phyloP scores from a whole-genome alignment of 2,329 filamentous ascomycete genomes.

The Alternaria metachromatica region DNA sequence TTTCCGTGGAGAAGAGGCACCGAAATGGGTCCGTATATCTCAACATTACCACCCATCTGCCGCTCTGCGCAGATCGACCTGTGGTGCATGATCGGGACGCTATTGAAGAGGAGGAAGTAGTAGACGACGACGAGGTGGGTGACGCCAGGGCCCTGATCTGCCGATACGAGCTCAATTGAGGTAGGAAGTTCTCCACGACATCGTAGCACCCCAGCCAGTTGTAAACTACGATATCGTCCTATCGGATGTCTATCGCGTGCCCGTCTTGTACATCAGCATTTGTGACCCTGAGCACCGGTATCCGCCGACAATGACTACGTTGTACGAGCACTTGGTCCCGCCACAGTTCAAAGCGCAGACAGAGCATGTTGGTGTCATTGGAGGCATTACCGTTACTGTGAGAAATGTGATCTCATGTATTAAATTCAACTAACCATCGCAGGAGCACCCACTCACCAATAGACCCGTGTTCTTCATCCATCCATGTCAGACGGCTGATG shows the following conservation, averaged over 20 bases:
- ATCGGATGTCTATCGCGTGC: conserved; percentile 55
- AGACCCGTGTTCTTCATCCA: conserved; percentile 88
- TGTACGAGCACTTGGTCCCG: conserved; percentile 49
- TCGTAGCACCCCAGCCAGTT: neutral
- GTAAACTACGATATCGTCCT: conserved; percentile 52
- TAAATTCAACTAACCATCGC: neutral
- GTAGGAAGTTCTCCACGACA: conserved; percentile 25
- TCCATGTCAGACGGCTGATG: conserved; percentile 85
- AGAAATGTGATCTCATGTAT: conserved; percentile 5
- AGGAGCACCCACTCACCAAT: conserved; percentile 85
- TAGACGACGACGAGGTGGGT: conserved; percentile 30
- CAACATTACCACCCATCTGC: conserved; percentile 30
- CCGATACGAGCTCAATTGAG: neutral
- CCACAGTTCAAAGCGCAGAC: conserved; percentile 40
- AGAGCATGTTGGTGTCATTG: conserved; percentile 46
- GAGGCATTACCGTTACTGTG: conserved; percentile 49
- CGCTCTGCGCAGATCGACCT: neutral
- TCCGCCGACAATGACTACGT: conserved; percentile 39
- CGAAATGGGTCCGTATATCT: conserved; percentile 22
- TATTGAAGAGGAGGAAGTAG: conserved; percentile 9
- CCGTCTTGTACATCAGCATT: conserved; percentile 52
- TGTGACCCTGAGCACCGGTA: conserved; percentile 35
- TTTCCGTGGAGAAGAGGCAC: conserved; percentile 25
- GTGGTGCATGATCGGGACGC: neutral
- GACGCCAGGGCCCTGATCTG: neutral